A percentile compares a stretch with the other conserved stretches of the same genome.
phyloP scores from a whole-genome alignment of 2,329 filamentous ascomycete species.

The Fusarium sp. region DNA sequence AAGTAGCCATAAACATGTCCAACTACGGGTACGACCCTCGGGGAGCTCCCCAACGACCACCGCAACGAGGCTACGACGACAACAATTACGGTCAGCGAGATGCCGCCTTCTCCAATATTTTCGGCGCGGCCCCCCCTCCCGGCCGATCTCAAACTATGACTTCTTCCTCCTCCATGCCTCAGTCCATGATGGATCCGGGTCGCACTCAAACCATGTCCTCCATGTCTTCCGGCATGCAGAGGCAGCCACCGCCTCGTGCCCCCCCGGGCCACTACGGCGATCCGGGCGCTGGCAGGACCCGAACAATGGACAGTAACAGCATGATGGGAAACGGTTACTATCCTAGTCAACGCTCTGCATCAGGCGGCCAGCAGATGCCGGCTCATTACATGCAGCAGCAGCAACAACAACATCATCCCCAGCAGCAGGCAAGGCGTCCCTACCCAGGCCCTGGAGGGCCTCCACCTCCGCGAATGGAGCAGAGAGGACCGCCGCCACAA shows the following conservation, averaged over 20 bases:
- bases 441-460: slow-evolving; percentile 58
- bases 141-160: slow-evolving; percentile 97
- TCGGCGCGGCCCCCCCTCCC: slow-evolving; percentile 85
- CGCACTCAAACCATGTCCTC: slow-evolving; percentile 85
- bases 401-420: slow-evolving; percentile 56
- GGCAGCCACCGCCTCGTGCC: slow-evolving; percentile 72
- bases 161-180: slow-evolving; percentile 76
- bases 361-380: slow-evolving; percentile 61
- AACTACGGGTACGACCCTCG: slow-evolving; percentile 70
- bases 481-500: slow-evolving; percentile 64
- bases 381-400: slow-evolving; percentile 62
- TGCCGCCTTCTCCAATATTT: slow-evolving; percentile 96
- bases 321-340: slow-evolving; percentile 66
- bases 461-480: slow-evolving; percentile 76
- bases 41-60: slow-evolving; percentile 56
- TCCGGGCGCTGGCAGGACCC: slow-evolving; percentile 50
- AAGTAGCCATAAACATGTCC: slow-evolving; percentile 61
- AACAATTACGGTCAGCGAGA: slow-evolving; percentile 78
- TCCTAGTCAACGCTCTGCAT: slow-evolving; percentile 65
- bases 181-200: slow-evolving; percentile 67
- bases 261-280: slow-evolving; percentile 57
- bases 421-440: slow-evolving; percentile 59
- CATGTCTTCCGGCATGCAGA: slow-evolving; percentile 66
- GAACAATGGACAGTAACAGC: slow-evolving; percentile 53
- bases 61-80: slow-evolving; percentile 63